Evolutionary conservation across 305 asterid species (phyloP), one percentile per base, ranked within the genome.

Genomic region (Fraxinus xanthoxyloides): DNA sequence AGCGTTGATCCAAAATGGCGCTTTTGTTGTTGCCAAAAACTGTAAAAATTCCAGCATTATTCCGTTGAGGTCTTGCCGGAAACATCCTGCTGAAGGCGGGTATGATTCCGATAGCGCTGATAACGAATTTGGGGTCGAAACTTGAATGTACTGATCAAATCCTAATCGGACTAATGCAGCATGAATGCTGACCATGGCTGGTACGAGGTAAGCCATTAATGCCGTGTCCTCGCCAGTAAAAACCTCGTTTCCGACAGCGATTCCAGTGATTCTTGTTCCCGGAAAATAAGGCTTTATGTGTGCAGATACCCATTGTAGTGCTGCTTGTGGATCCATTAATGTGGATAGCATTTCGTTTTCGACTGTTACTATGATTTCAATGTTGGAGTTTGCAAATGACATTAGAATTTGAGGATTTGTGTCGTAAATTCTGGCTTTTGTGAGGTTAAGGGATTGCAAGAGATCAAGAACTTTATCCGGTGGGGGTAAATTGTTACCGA

Each of bases 1-100:
- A 2, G 92, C 89, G 65, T 91, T 91, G 87, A 91, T 88, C 88
- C 91, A 89, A 76, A 91, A 91, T 2, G 94, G 92, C 7, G 92
- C 84, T 56, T 84, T 88, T 0, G 90, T 89, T 1, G 87, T 82
- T 0, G 81, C 83, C 70, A 87, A 75, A 82, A 91, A 88, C 35
- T 82, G 88, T 67, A 91, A 69, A 28, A 90, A 61, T 15, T 88
- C 89, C 77, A 83, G 87, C 91, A 91, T 80, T 69, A 88, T 56
- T 24, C 79, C 85, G 21, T 77, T 82, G 13, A 85, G 78, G 21
- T 88, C 88, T 30, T 88, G 84, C 3, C 82, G 84, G 48, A 91
- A 91, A 3, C 17, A 31, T 6, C 92, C 93, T 0, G 91, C 76
- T 0, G 93, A 91, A 0, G 95, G 93, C 28, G 95, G 93, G 81